phyloP scores from a whole-genome alignment of 176 grass and related monocot genomes.

The Bothriochloa decipiens region DNA sequence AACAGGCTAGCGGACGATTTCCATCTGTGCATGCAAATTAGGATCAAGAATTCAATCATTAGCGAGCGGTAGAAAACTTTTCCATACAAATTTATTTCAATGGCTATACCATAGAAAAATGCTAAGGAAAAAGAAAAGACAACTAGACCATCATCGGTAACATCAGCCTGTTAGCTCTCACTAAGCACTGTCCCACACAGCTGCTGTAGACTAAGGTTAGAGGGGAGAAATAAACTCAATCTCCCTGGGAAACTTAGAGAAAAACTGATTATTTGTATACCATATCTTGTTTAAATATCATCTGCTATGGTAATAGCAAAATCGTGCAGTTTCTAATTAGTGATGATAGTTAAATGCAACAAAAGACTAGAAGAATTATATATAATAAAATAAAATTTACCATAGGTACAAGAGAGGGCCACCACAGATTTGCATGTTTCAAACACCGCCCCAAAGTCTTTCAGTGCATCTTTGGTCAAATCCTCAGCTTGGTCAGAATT shows the following conservation, averaged over 20 bases:
- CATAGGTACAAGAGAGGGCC: background rate
- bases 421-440: conserved; percentile 10
- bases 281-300: background rate
- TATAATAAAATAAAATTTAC: background rate
- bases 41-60: background rate
- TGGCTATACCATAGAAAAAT: background rate
- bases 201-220: no score
- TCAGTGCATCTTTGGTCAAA: background rate
- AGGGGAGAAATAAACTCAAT: no score
- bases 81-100: background rate
- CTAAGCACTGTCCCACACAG: no score
- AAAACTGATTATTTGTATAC: background rate
- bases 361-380: background rate
- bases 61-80: background rate
- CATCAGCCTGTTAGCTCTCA: no score
- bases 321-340: background rate
- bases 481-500: background rate
- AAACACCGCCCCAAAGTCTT: background rate
- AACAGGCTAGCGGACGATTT: background rate
- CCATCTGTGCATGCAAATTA: conserved; percentile 2
- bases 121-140: no score
- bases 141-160: no score
- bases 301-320: background rate
- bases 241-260: background rate
- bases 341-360: background rate